Evolutionary conservation across 768 basidiomycete species (phyloP).

Genomic region (Clavaria fumosa): DNA sequence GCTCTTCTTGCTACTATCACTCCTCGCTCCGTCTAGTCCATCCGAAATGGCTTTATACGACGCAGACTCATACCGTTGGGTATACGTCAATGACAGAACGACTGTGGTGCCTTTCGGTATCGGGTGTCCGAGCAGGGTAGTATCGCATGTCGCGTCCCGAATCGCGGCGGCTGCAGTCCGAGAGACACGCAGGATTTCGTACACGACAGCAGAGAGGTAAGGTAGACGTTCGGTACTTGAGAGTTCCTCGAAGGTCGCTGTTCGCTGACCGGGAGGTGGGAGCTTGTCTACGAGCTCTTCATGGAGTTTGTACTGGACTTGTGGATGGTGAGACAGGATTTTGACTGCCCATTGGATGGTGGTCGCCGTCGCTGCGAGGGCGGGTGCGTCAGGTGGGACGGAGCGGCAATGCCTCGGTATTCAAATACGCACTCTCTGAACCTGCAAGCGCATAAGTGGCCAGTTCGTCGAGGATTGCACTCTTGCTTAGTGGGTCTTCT

Average conservation of each 20-base stretch:
- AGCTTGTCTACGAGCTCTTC: background rate
- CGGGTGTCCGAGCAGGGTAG: no score
- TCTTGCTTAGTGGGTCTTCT: background rate
- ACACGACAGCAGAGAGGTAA: no score
- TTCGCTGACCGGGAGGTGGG: background rate
- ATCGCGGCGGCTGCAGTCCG: background rate
- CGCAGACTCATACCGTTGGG: background rate
- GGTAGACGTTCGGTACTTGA: no score
- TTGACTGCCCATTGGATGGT: slow-evolving; percentile 1
- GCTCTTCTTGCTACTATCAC: no score
- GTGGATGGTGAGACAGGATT: no score
- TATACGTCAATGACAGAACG: background rate
- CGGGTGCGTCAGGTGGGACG: background rate
- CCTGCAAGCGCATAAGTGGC: no score
- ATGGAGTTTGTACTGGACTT: background rate
- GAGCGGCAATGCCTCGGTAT: no score
- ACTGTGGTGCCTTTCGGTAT: no score
- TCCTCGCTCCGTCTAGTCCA: no score
- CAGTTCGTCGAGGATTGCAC: background rate
- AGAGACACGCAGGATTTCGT: no score
- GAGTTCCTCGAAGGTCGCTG: no score
- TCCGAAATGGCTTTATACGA: slow-evolving; percentile 1
- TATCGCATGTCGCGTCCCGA: no score
- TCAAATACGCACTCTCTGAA: background rate
- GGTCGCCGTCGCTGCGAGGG: background rate